phyloP scores from a whole-genome alignment of 1,284 basidiomycete species.

The Naganishia sp. region DNA sequence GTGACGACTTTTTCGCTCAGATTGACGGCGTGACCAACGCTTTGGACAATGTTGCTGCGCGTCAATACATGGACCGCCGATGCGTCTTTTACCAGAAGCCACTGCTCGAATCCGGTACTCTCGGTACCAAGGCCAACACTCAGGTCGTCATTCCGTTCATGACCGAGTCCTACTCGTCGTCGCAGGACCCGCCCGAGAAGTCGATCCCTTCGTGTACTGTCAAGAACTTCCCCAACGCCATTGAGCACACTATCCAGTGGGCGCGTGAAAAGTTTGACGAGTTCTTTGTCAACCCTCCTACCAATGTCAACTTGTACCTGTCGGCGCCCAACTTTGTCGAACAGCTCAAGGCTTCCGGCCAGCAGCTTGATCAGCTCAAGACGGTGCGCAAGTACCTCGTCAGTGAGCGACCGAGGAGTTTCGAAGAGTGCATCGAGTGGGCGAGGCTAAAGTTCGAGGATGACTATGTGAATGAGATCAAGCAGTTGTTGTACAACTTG shows the following conservation, averaged over 20 bases:
- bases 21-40: conserved; percentile 99
- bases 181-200: conserved; percentile 99
- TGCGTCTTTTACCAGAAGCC: conserved; percentile 98
- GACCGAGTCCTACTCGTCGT: conserved; percentile 97
- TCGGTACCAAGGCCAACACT: conserved; percentile 97
- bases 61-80: conserved; percentile 97
- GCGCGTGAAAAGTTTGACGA: conserved; percentile 90
- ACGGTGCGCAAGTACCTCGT: conserved; percentile 91
- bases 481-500: conserved; percentile 88
- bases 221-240: conserved; percentile 98
- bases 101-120: conserved; percentile 92
- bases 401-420: conserved; percentile 86
- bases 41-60: conserved; percentile 95
- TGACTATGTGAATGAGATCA: conserved; percentile 91
- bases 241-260: conserved; percentile 99
- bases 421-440: conserved; percentile 98
- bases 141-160: conserved; percentile 95
- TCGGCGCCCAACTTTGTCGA: conserved; percentile 96
- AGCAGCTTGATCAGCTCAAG: conserved; percentile 84
- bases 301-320: conserved; percentile 94
- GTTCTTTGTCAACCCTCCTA: conserved; percentile 89
- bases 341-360: conserved; percentile 83
- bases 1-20: conserved; percentile 80
- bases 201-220: conserved; percentile 97
- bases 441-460: conserved; percentile 94